phyloP scores from a whole-genome alignment of 1,284 basidiomycete genomes.

The Waitea zeae region DNA sequence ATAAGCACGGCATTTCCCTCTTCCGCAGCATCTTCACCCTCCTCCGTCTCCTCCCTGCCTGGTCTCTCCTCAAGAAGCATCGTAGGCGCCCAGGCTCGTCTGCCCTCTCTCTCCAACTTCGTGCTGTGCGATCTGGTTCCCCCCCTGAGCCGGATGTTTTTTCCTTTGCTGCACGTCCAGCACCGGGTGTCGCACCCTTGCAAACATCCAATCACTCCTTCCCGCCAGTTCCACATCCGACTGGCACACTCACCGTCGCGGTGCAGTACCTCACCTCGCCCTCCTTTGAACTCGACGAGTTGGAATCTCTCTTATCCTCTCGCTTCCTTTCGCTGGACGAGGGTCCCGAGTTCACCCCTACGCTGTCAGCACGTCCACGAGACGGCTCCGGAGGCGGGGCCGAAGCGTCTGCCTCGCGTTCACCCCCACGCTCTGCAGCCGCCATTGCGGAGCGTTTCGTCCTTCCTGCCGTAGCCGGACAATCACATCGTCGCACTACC shows the following conservation, averaged over 20 bases:
- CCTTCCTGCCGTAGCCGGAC: slow-evolving; percentile 16
- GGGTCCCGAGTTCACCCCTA: slow-evolving; percentile 44
- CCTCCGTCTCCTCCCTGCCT: slow-evolving; percentile 51
- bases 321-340: slow-evolving; percentile 48
- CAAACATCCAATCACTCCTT: slow-evolving; percentile 36
- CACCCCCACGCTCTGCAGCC: slow-evolving; percentile 11
- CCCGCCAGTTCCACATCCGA: slow-evolving; percentile 45
- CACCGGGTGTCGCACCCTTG: slow-evolving; percentile 22
- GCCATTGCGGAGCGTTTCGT: slow-evolving; percentile 15
- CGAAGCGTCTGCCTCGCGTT: too few species aligned
- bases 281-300: slow-evolving; percentile 53
- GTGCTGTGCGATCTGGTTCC: slow-evolving; percentile 22
- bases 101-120: slow-evolving; percentile 32
- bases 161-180: slow-evolving; percentile 14
- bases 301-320: slow-evolving; percentile 55
- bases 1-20: slow-evolving; percentile 66
- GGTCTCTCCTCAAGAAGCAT: slow-evolving; percentile 49
- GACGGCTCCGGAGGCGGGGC: slow-evolving; percentile 16
- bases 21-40: slow-evolving; percentile 61
- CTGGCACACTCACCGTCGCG: slow-evolving; percentile 42
- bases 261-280: slow-evolving; percentile 46
- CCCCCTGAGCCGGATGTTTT: slow-evolving; percentile 14
- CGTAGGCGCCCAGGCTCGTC: slow-evolving; percentile 22
- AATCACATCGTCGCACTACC: slow-evolving; percentile 20
- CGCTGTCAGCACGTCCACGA: slow-evolving; percentile 21